Evolutionary conservation across 495 filamentous ascomycete species (phyloP).

Genomic region (Tuber magnatum): DNA sequence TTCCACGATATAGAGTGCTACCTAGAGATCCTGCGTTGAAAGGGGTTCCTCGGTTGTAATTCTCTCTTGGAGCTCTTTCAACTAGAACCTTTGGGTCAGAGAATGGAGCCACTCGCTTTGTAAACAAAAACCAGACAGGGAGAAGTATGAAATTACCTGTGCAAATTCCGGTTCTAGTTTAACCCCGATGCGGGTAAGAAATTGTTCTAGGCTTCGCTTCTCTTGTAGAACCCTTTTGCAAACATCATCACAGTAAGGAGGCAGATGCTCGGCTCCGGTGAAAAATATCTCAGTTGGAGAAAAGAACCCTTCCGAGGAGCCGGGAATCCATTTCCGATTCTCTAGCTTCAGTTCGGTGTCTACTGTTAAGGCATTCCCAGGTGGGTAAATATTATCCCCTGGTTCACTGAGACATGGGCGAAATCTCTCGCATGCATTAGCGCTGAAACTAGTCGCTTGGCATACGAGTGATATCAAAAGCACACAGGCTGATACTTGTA

Average conservation of each 20-base stretch:
- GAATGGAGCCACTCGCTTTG: neutral
- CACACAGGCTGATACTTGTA: too few species aligned
- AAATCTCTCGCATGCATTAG: too few species aligned
- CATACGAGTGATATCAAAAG: too few species aligned
- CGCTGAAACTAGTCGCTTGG: too few species aligned
- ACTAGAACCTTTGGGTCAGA: slow-evolving; percentile 4
- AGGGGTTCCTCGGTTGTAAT: slow-evolving; percentile 21
- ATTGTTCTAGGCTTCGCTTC: neutral
- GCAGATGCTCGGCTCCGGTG: slow-evolving; percentile 9
- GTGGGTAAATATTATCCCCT: neutral
- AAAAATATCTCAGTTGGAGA: slow-evolving; percentile 27
- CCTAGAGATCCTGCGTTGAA: slow-evolving; percentile 13
- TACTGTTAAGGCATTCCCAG: neutral
- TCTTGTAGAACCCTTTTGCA: neutral
- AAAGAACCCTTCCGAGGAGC: slow-evolving; percentile 10
- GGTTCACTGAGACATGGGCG: too few species aligned
- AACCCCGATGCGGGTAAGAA: slow-evolving; percentile 15
- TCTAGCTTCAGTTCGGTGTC: slow-evolving; percentile 7
- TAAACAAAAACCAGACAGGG: neutral
- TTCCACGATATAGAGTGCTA: slow-evolving; percentile 31
- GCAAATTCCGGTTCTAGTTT: slow-evolving; percentile 18
- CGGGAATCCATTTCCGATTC: slow-evolving; percentile 30
- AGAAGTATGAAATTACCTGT: slow-evolving; percentile 23
- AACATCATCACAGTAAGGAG: slow-evolving; percentile 19
- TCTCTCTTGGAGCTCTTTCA: slow-evolving; percentile 28